Base-by-base conservation (phyloP, 495 filamentous ascomycete species). In the Glarea lozoyensis region DNA sequence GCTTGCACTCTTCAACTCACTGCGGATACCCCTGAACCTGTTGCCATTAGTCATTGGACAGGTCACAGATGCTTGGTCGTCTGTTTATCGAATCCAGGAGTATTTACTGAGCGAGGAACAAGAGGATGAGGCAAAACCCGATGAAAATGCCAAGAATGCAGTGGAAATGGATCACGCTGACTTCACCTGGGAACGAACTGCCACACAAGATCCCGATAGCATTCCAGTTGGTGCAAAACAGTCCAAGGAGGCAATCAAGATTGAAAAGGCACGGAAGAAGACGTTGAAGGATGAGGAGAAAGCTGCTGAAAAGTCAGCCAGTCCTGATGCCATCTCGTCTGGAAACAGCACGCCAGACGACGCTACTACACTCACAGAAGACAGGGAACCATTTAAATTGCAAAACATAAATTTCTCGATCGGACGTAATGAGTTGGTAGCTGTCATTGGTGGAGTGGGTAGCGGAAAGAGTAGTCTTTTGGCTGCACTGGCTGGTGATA, bases 391-490 rank as follows among this genome's bases (percentile, higher is more conserved):
- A 5, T 96, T 97, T 63, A 79, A 81, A 46, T 69, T 97, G 3
- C 74, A 79, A 4, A 68, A 79, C n/a, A 61, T 96, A 42, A 75
- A 81, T 42, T 66, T 97, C 20, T 64, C 78, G 11, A 71, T 95
- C 27, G 81, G 84, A 12, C 69, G 85, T 19, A 81, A 88, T 51
- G 92, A 97, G 51, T 69, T 98, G 0, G 56, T 96, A 35, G 92
- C 89, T 4, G 82, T 98, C 2, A 94, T 96, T 57, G 92, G 92
- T 32, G 73, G 78, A 17, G 90, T 97, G 2, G 92, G 90, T 12
- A 87, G 83, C 40, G 92, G 92, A 1, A 98, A 98, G 59, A 92
- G 78, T 43, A 95, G 90, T 1, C 65, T 98, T 17, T 77, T 98
- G 2, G 84, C 86, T 37, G 88, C 92, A 4, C 62, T 97, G 32